A percentile compares a stretch with the other conserved stretches of the same genome.
phyloP scores from a whole-genome alignment of 805 yeast genomes.

The Ogataea siamensis region DNA sequence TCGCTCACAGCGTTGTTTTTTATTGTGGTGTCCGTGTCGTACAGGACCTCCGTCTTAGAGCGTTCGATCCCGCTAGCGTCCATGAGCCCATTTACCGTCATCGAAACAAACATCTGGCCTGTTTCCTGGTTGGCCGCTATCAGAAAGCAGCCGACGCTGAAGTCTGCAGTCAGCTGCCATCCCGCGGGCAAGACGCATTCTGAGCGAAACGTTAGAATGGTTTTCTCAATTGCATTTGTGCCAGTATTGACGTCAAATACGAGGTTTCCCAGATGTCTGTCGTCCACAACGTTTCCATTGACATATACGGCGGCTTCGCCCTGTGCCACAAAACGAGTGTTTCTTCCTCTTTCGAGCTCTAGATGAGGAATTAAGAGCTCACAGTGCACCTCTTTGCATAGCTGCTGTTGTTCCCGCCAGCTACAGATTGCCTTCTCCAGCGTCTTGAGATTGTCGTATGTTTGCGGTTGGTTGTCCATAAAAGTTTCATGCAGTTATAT shows the following conservation, averaged over 20 bases:
- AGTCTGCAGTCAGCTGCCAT: constrained; percentile 12
- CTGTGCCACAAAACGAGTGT: constrained; percentile 5
- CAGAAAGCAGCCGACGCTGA: constrained; percentile 12
- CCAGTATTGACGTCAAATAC: constrained; percentile 10
- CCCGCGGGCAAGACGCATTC: constrained; percentile 12
- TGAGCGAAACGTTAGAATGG: constrained; percentile 9
- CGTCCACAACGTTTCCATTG: constrained; percentile 4
- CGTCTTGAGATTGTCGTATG: constrained; percentile 11
- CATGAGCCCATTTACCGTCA: constrained; percentile 12
- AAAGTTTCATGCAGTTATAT: not conserved
- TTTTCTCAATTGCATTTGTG: constrained; percentile 2
- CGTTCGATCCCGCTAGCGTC: constrained; percentile 14
- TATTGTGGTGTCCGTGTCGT: constrained; percentile 16
- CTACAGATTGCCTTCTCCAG: constrained; percentile 13
- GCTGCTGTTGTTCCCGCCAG: constrained; percentile 11
- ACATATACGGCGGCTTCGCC: constrained; percentile 7
- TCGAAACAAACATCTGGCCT: constrained; percentile 15
- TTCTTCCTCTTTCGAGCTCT: constrained; percentile 9
- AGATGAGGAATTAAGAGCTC: constrained; percentile 7
- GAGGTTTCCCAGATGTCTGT: constrained; percentile 9
- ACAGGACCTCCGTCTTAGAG: constrained; percentile 9
- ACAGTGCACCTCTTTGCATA: constrained; percentile 7
- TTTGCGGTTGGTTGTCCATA: constrained; percentile 8
- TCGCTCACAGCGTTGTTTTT: constrained; percentile 1
- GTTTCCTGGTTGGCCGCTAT: constrained; percentile 12